Conservation (phyloP, 345 rosid genomes). For the Eutrema yunnanense region DNA sequence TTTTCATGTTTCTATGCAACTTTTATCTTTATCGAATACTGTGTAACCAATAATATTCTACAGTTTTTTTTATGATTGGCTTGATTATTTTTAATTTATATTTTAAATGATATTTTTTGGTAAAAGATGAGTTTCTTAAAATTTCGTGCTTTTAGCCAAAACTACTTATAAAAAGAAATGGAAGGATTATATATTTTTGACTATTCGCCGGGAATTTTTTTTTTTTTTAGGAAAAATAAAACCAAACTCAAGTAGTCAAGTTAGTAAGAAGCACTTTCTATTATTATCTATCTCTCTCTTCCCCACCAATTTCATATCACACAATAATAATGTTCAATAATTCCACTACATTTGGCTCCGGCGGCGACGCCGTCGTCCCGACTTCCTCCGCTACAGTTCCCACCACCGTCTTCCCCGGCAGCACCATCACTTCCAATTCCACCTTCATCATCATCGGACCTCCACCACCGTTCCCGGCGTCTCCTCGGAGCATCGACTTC, state of each 20-base stretch:
- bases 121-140: too few species aligned
- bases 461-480: conserved; percentile 52
- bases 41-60: too few species aligned
- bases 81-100: too few species aligned
- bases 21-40: too few species aligned
- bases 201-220: not conserved
- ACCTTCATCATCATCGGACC: conserved; percentile 31
- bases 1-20: too few species aligned
- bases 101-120: too few species aligned
- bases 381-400: conserved; percentile 10
- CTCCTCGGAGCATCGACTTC: conserved; percentile 50
- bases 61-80: too few species aligned
- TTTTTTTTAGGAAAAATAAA: not conserved
- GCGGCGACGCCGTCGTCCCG: conserved; percentile 11
- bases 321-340: conserved; percentile 21
- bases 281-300: not conserved
- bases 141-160: too few species aligned
- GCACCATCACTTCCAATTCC: conserved; percentile 12
- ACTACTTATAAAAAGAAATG: too few species aligned
- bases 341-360: conserved; percentile 5
- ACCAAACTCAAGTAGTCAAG: not conserved
- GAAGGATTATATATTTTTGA: conserved; percentile 22
- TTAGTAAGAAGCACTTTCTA: conserved; percentile 18
- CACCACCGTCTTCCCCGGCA: conserved; percentile 15
- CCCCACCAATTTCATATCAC: conserved; percentile 3